Base-by-base conservation (phyloP, 108 stramenopile species). In the Epithemia pelagica region DNA sequence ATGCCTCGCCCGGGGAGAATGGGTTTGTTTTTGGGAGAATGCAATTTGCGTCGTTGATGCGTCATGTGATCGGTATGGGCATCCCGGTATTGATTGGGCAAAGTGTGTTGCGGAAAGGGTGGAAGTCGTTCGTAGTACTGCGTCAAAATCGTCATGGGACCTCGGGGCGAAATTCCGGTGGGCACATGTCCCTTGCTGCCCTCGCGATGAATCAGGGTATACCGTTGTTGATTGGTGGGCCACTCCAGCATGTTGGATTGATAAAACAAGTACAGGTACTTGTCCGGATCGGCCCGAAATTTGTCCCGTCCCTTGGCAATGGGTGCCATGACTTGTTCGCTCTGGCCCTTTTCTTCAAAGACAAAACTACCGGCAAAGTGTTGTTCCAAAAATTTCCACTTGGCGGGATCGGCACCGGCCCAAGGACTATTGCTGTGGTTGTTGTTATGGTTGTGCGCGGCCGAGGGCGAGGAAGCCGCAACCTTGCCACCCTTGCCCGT, bases 1-100 rank as follows among this genome's bases (percentile, higher is more conserved):
- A 79, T 79, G 27, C 78, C 78, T 18, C 78, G 73, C 18, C 78
- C 78, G 0, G 78, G 78, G 66, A 79, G 32, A 1, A 79, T 27
- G 2, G 78, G 78, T 57, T 53, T 53, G n/a, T 55, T 53, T 15
- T 46, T 46, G 37, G 37, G 10, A 5, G 37, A 46, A 46, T 46
- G 37, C 32, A 66, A 58, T 28, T 72, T 66, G 28, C 62, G 70
- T 67, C 54, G 30, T 54, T 37, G 24, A 22, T 52, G 56, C 32
- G 31, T 67, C 65, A 57, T 67, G 61, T 62, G 61, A 65, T 51
- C 58, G 29, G 23, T 61, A 28, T 69, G 54, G 27, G 28, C 3
- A 28, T 66, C 65, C n/a, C 65, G 52, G n/a, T 26, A 23, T 27
- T 25, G 22, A 20, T 24, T 23, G 7, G 65, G 65, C 52, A 66